Percentiles rank a stretch among this genome's conserved stretches.
phyloP scores from a whole-genome alignment of 2,329 filamentous ascomycete genomes.

The Clathrospora elynae region DNA sequence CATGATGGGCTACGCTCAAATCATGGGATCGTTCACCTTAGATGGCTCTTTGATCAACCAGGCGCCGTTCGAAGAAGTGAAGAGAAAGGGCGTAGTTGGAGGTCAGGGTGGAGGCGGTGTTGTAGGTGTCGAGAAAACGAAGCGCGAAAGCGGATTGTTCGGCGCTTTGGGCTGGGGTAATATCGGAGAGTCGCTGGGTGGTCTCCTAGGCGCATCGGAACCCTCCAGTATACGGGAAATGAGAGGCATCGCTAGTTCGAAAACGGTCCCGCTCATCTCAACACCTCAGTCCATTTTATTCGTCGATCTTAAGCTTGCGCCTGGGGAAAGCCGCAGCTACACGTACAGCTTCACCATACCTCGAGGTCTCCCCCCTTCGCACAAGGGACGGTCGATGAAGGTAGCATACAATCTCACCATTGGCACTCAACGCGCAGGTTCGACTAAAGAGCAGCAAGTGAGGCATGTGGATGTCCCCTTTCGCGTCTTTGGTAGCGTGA shows the following conservation, averaged over 20 bases:
- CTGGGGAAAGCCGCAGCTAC: slow-evolving; percentile 86
- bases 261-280: slow-evolving; percentile 86
- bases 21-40: slow-evolving; percentile 87
- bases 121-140: slow-evolving; percentile 75
- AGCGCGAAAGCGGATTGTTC: slow-evolving; percentile 78
- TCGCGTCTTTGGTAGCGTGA: slow-evolving; percentile 89
- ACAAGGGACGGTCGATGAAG: slow-evolving; percentile 92
- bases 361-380: slow-evolving; percentile 84
- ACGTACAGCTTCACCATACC: slow-evolving; percentile 87
- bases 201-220: slow-evolving; percentile 82
- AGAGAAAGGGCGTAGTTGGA: slow-evolving; percentile 87
- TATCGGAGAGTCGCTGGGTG: slow-evolving; percentile 84
- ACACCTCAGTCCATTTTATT: slow-evolving; percentile 96
- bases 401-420: slow-evolving; percentile 90
- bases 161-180: slow-evolving; percentile 85
- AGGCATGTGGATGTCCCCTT: slow-evolving; percentile 93
- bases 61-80: slow-evolving; percentile 90
- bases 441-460: slow-evolving; percentile 74
- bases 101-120: slow-evolving; percentile 83
- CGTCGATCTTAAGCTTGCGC: slow-evolving; percentile 84
- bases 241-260: slow-evolving; percentile 83
- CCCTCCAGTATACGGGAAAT: slow-evolving; percentile 95
- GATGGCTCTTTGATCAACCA: slow-evolving; percentile 92
- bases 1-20: slow-evolving; percentile 98
- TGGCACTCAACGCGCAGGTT: slow-evolving; percentile 84